Percentiles rank a stretch among this genome's conserved stretches.
Conservation (phyloP, 805 yeast genomes). For the Wickerhamiella qilinensis region DNA sequence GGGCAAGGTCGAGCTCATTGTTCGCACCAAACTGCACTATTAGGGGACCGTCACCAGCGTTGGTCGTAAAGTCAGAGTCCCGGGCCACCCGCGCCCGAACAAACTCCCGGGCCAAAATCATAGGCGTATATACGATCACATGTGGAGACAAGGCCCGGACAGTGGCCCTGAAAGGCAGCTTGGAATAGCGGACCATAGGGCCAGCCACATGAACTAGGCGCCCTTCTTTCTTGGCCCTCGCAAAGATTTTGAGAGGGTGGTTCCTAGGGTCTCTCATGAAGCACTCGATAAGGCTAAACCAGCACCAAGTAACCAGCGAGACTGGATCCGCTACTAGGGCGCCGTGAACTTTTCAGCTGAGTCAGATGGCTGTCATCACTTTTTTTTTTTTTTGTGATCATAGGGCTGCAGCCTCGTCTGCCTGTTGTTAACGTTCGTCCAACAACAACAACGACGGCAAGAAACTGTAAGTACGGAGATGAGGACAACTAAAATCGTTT, state of each 20-base stretch:
- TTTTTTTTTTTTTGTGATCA: neutral
- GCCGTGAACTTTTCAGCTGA: neutral
- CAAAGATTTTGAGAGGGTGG: slow-evolving; percentile 38
- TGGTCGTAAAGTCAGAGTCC: slow-evolving; percentile 70
- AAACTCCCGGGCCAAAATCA: slow-evolving; percentile 92
- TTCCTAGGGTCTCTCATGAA: slow-evolving; percentile 30
- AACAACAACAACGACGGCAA: neutral
- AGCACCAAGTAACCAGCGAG: too few species aligned
- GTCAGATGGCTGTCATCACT: neutral
- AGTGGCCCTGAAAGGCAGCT: slow-evolving; percentile 75
- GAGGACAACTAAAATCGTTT: slow-evolving; percentile 8
- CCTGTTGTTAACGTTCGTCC: too few species aligned
- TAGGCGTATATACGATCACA: slow-evolving; percentile 73
- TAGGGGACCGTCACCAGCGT: slow-evolving; percentile 47
- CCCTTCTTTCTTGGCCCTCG: slow-evolving; percentile 29
- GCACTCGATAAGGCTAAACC: too few species aligned
- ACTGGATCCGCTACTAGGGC: neutral
- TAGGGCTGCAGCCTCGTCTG: neutral
- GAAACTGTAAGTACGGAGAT: slow-evolving; percentile 10
- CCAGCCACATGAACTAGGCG: slow-evolving; percentile 60
- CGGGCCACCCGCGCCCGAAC: slow-evolving; percentile 74
- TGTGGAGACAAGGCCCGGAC: slow-evolving; percentile 60
- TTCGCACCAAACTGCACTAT: slow-evolving; percentile 86
- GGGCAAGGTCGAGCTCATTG: slow-evolving; percentile 61
- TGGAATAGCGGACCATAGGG: slow-evolving; percentile 95